A percentile compares a stretch with the other conserved stretches of the same genome.
Evolutionary conservation across 306 rosid genomes (phyloP).

Genomic region (Trichosanthes cucumerina): DNA sequence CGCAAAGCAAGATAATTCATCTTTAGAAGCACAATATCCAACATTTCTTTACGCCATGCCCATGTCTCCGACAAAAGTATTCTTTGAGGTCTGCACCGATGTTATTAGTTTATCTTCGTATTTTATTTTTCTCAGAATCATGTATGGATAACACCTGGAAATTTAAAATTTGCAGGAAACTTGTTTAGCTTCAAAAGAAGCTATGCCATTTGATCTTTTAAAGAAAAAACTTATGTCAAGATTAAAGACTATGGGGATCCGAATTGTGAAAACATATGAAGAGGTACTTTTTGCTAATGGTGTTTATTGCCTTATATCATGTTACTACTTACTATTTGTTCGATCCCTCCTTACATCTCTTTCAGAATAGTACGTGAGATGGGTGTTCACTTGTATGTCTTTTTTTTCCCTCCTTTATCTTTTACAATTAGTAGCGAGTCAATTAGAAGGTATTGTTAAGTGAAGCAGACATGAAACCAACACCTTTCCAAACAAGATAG

Average conservation of each 20-base stretch:
- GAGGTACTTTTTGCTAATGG: slow-evolving; percentile 43
- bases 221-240: slow-evolving; percentile 82
- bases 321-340: background rate
- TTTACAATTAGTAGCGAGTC: background rate
- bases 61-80: slow-evolving; percentile 75
- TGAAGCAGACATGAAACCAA: background rate
- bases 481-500: background rate
- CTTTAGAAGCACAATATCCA: slow-evolving; percentile 63
- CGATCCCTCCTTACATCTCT: background rate
- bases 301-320: background rate
- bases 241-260: slow-evolving; percentile 81
- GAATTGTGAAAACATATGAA: slow-evolving; percentile 57
- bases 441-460: background rate
- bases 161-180: slow-evolving; percentile 61
- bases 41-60: slow-evolving; percentile 98
- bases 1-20: slow-evolving; percentile 43
- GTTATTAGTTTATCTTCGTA: slow-evolving; percentile 1
- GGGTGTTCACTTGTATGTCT: background rate
- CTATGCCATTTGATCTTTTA: slow-evolving; percentile 87
- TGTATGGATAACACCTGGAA: slow-evolving; percentile 11
- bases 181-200: slow-evolving; percentile 90
- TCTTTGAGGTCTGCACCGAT: slow-evolving; percentile 71
- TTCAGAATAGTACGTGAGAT: background rate
- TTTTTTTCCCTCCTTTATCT: background rate
- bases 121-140: slow-evolving; percentile 11